Evolutionary conservation across 2,329 filamentous ascomycete species (phyloP), one percentile per base, ranked within the genome.

Genomic region (Pseudogymnoascus sp.): DNA sequence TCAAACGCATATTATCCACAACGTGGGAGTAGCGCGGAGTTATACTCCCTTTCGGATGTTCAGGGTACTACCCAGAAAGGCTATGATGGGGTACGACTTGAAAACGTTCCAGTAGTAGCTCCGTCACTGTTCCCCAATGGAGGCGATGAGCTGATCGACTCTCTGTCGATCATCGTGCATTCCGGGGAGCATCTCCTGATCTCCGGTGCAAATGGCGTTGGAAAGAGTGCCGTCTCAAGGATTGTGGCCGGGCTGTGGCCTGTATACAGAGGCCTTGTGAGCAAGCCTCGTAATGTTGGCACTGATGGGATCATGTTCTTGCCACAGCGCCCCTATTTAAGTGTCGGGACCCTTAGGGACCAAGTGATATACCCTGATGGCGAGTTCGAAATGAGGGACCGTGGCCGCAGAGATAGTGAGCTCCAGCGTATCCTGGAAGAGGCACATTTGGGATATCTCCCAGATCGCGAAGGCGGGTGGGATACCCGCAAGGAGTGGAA

Each of bases 401-500:
- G 89, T 66, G 86, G 89, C 14, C 87, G 88, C 69, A 85, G 84
- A 2, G 95, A 99, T 73, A 80, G 85, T 33, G 90, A 96, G 68
- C 82, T 99, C 19, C 85, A 88, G 72, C 81, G 81, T 26, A 85
- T 96, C 2, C 82, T 99, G 3, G 90, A 96, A 63, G 89, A 90
- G 61, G 93, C 93, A 0, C 86, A 86, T 63, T 82, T 99, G 0
- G 93, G 92, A 3, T 98, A 99, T 75, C 82, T 99, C 0, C 90
- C 91, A 1, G 87, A 93, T 59, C 87, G 95, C 14, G 95, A 99
- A 79, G 95, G 95, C 40, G 95, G 95, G 12, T 98, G 92, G 92
- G 91, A 99, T 72, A 95, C 91, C 4, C 85, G 91, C 63, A 98
- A 99, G 76, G 93, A 96, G 73, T 99, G 95, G 95, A 97, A 98